Evolutionary conservation across 805 yeast species (phyloP), one percentile per base, ranked within the genome.

Genomic region (Kodamaea jinghongensis): DNA sequence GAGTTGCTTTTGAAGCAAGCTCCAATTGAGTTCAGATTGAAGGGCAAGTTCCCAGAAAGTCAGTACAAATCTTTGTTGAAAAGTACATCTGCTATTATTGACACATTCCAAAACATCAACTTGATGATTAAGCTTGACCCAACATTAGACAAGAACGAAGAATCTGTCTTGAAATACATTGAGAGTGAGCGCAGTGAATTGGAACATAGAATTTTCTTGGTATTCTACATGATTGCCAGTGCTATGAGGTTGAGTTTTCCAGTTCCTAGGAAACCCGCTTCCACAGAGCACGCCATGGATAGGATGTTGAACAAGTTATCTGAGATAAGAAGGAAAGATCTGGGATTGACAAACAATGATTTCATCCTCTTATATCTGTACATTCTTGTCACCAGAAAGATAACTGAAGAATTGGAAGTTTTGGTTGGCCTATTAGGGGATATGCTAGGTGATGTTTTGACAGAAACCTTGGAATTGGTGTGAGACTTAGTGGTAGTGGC

Each of bases 181-280:
- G 66, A 60, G 27, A 56, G 68, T 3, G 91, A 84, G 55, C 64
- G 90, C 43, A 69, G 63, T 9, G 95, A 87, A 52, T 64, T 87
- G 13, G 85, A 83, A 52, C 81, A 81, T 46, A 61, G 91, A 13
- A 75, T 86, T 2, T 86, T 86, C 47, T 63, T 86, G 43, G 78
- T 83, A 5, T 86, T 86, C 55, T 87, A 87, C 63, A 81, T 81
- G 83, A 63, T 83, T 11, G 80, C 95, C 2, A 79, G 91, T 8
- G 84, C 95, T 0, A 68, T 86, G 65, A 74, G 78, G 31, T 63
- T 86, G 7, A 88, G 89, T 2, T 78, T 85, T 41, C 95, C 95
- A 2, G 55, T 86, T 16, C 95, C 95, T 0, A 76, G 74, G 16
- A 81, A 80, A 48, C 82, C 90, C 1, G 91, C 93, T 0, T 79